Evolutionary conservation across 306 rosid species (phyloP).

Genomic region (Delonix regia): DNA sequence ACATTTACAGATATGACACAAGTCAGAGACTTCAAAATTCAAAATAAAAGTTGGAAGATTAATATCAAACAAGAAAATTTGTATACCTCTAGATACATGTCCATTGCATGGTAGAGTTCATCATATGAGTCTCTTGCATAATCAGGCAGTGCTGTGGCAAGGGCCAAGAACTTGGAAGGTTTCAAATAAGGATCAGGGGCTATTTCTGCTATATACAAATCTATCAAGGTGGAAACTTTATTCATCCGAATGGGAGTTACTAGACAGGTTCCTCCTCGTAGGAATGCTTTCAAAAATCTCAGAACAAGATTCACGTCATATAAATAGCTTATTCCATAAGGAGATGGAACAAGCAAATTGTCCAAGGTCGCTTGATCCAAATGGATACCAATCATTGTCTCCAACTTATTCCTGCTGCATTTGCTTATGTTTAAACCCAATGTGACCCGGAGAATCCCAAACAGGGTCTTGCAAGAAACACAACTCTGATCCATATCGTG

Average conservation of each 20-base stretch:
- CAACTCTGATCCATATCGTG: conserved; percentile 50
- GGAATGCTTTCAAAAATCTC: conserved; percentile 71
- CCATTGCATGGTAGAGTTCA: conserved; percentile 76
- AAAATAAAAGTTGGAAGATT: background rate
- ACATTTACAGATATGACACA: background rate
- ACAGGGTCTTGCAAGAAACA: conserved; percentile 74
- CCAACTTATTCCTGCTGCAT: conserved; percentile 71
- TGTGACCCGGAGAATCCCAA: conserved; percentile 66
- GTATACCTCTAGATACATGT: conserved; percentile 87
- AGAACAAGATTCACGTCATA: conserved; percentile 90
- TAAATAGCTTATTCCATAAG: conserved; percentile 59
- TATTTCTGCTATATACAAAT: conserved; percentile 86
- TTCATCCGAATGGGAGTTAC: conserved; percentile 48
- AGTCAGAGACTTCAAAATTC: conserved; percentile 1
- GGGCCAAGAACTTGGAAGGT: conserved; percentile 72
- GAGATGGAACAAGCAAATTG: conserved; percentile 90
- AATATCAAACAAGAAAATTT: background rate
- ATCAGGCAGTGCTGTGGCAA: conserved; percentile 72
- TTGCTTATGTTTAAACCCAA: conserved; percentile 61
- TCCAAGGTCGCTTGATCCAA: conserved; percentile 85
- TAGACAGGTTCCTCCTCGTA: conserved; percentile 37
- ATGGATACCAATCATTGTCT: conserved; percentile 78
- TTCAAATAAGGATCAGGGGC: conserved; percentile 94
- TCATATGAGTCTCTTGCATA: conserved; percentile 83
- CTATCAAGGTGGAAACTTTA: conserved; percentile 72